Conservation (phyloP, 2,329 filamentous ascomycete species). For the Trichophyton equinum region DNA sequence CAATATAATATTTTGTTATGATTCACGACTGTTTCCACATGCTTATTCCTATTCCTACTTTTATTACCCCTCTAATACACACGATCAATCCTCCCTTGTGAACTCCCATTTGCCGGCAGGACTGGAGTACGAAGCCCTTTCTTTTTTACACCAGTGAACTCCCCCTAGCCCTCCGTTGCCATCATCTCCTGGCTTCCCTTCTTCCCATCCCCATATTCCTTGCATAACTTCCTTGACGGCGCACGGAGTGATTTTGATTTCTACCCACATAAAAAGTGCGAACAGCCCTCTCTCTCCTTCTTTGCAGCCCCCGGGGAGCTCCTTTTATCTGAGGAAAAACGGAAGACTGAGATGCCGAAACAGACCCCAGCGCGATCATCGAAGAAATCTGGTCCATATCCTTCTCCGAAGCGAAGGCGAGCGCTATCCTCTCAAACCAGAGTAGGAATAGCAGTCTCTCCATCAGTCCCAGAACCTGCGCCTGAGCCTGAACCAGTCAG, state of each 20-base stretch:
- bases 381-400: slow-evolving; percentile 12
- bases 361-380: slow-evolving; percentile 12
- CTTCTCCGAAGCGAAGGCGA: slow-evolving; percentile 3
- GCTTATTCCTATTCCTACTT: not conserved
- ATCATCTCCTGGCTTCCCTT: not conserved
- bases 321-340: slow-evolving; percentile 4
- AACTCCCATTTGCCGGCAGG: not conserved
- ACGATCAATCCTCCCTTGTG: not conserved
- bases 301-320: not conserved
- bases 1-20: not conserved
- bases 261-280: slow-evolving; percentile 1
- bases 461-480: slow-evolving; percentile 1
- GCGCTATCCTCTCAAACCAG: not conserved
- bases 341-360: slow-evolving; percentile 14
- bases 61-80: not conserved
- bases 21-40: not conserved
- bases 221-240: not conserved
- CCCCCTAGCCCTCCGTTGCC: not conserved
- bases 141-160: not conserved
- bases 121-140: not conserved
- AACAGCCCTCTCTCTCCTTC: slow-evolving; percentile 3
- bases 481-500: not conserved
- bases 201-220: not conserved
- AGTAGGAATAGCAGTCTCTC: not conserved
- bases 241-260: not conserved